A percentile compares a stretch with the other conserved stretches of the same genome.
phyloP scores from a whole-genome alignment of 2,329 filamentous ascomycete species.

The Trichoderma asperellum region DNA sequence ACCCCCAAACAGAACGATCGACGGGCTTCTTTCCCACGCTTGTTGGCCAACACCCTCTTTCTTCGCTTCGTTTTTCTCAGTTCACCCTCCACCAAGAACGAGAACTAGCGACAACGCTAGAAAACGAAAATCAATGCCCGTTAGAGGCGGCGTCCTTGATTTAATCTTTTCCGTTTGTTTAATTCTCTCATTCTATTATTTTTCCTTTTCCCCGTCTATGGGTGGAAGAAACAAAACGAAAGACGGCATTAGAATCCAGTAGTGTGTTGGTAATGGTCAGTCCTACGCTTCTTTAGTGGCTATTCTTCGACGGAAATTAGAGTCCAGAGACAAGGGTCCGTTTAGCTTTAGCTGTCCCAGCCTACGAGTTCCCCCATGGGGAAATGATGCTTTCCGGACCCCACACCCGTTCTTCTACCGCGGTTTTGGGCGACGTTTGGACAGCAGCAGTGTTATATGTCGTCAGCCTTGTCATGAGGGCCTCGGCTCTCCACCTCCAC shows the following conservation, averaged over 20 bases:
- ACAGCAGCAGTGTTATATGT: constrained; percentile 3
- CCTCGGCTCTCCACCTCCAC: neutral
- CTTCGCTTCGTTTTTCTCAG: neutral
- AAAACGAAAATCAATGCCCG: neutral
- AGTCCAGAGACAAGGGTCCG: neutral
- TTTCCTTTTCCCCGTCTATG: neutral
- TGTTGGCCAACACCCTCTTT: constrained; percentile 1
- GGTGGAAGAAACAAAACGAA: neutral
- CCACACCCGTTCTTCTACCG: neutral
- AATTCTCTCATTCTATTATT: neutral
- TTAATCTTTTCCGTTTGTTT: neutral
- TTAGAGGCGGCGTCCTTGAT: neutral
- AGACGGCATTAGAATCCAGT: neutral
- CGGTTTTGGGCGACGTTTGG: neutral
- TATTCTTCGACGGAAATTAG: neutral
- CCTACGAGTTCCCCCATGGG: constrained; percentile 3
- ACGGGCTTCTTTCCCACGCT: neutral
- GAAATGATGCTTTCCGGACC: neutral
- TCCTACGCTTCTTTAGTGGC: neutral
- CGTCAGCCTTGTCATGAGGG: constrained; percentile 6
- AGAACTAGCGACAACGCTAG: neutral
- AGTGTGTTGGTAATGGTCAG: neutral
- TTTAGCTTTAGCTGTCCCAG: neutral
- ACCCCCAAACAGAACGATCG: neutral
- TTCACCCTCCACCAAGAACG: neutral